phyloP scores from a whole-genome alignment of 768 basidiomycete species.

The Lactarius tabidus region DNA sequence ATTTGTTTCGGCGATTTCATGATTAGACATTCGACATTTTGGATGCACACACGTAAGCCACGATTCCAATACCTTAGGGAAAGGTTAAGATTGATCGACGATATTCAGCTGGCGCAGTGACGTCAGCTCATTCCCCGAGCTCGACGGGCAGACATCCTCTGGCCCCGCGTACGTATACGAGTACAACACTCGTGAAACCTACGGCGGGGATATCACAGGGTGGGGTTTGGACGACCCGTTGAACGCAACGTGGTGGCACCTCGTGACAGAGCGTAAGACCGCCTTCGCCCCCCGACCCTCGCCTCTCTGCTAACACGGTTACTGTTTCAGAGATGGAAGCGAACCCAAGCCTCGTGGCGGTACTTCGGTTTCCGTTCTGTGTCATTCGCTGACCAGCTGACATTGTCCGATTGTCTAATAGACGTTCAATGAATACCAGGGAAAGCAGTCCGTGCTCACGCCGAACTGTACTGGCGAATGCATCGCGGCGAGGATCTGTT shows the following conservation, averaged over 20 bases:
- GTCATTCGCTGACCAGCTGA: not conserved
- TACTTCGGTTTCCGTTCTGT: slow-evolving; percentile 28
- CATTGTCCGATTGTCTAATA: slow-evolving; percentile 28
- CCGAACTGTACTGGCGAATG: slow-evolving; percentile 58
- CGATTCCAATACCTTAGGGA: not conserved
- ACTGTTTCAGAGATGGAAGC: slow-evolving; percentile 51
- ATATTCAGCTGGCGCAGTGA: slow-evolving; percentile 56
- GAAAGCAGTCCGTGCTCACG: slow-evolving; percentile 58
- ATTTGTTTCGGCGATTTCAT: not conserved
- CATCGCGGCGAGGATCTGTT: slow-evolving; percentile 65
- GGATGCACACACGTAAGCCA: slow-evolving; percentile 69
- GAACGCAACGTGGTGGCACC: slow-evolving; percentile 83
- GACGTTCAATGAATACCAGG: slow-evolving; percentile 68
- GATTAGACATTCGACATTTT: slow-evolving; percentile 71
- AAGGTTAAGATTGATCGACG: not conserved
- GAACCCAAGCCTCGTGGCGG: slow-evolving; percentile 55
- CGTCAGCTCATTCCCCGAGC: slow-evolving; percentile 52
- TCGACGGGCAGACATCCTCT: slow-evolving; percentile 50
- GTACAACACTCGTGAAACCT: slow-evolving; percentile 66
- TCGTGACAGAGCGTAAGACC: slow-evolving; percentile 62
- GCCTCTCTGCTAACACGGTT: not conserved
- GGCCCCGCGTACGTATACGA: slow-evolving; percentile 63
- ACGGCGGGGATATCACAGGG: slow-evolving; percentile 51
- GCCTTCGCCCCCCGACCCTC: not conserved
- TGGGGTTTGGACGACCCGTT: slow-evolving; percentile 66